These are phyloP conservation scores for Aspergillus diversus DNA, from an alignment of 495 filamentous ascomycete genomes.

Conservation along the genomic window DNA sequence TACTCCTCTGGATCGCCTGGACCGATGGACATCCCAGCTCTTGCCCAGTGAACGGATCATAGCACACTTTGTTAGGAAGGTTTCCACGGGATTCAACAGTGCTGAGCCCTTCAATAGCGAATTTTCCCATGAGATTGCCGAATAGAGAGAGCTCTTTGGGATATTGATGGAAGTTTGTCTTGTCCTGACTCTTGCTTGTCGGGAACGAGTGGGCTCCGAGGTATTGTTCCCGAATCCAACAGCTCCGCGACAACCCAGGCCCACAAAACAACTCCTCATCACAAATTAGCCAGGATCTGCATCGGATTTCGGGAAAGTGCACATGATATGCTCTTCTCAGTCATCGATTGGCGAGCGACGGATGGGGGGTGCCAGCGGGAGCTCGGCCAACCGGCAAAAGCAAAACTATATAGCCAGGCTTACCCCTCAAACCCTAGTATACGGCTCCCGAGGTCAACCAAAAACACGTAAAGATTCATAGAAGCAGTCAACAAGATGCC, in stretches of 20 bases:
- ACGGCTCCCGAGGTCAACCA: neutral
- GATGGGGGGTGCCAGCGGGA: neutral
- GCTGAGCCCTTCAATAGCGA: conserved; percentile 18
- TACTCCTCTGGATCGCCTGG: neutral
- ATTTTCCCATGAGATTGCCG: conserved; percentile 12
- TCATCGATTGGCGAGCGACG: neutral
- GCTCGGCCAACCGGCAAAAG: neutral
- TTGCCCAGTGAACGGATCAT: conserved; percentile 19
- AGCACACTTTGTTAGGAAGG: conserved; percentile 18
- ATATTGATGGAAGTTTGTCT: conserved; percentile 29
- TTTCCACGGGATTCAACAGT: conserved; percentile 23
- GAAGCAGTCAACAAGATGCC: conserved; percentile 18
- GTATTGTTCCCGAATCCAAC: neutral
- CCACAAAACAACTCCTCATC: neutral
- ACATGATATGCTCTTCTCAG: neutral
- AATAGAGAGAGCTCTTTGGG: conserved; percentile 28
- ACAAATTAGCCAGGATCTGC: neutral
- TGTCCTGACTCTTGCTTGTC: conserved; percentile 28
- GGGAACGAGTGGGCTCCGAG: conserved; percentile 17
- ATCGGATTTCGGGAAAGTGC: neutral
- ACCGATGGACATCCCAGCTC: neutral
- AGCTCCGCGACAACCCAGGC: neutral
- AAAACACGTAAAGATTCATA: neutral
- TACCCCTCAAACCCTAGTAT: neutral
- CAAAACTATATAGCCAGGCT: neutral